These are phyloP conservation scores for Botrytis porri DNA, from an alignment of 2,329 filamentous ascomycete species.

Conservation along the genomic window DNA sequence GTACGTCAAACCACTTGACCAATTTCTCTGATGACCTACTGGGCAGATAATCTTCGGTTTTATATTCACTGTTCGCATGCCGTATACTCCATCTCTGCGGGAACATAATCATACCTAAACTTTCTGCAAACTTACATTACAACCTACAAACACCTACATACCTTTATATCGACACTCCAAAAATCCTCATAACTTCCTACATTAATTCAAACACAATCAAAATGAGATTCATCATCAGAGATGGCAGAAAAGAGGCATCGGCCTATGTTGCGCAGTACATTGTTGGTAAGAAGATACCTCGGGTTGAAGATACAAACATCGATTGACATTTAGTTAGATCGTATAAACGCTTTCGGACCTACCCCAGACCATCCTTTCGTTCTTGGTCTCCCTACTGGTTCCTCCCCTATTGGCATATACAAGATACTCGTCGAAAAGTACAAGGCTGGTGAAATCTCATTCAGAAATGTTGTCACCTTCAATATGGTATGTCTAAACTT, in stretches of 20 bases:
- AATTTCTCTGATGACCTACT: conserved; percentile 18
- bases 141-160: background rate
- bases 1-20: conserved; percentile 12
- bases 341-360: conserved; percentile 74
- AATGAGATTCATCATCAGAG: conserved; percentile 82
- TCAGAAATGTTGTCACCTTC: conserved; percentile 86
- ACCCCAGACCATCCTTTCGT: conserved; percentile 73
- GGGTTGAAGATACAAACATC: background rate
- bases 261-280: conserved; percentile 80
- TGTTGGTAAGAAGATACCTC: conserved; percentile 51
- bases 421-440: conserved; percentile 68
- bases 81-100: background rate
- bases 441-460: conserved; percentile 72
- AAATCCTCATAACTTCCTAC: background rate
- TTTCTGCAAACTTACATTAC: background rate
- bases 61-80: conserved; percentile 12
- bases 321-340: conserved; percentile 47
- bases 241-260: conserved; percentile 66
- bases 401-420: conserved; percentile 76
- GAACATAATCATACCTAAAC: background rate
- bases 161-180: background rate
- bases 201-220: conserved; percentile 20
- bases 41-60: background rate
- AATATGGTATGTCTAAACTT: conserved; percentile 65
- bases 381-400: conserved; percentile 79